Base-by-base conservation (phyloP, 2,329 filamentous ascomycete species). In the Fusarium sp. region DNA sequence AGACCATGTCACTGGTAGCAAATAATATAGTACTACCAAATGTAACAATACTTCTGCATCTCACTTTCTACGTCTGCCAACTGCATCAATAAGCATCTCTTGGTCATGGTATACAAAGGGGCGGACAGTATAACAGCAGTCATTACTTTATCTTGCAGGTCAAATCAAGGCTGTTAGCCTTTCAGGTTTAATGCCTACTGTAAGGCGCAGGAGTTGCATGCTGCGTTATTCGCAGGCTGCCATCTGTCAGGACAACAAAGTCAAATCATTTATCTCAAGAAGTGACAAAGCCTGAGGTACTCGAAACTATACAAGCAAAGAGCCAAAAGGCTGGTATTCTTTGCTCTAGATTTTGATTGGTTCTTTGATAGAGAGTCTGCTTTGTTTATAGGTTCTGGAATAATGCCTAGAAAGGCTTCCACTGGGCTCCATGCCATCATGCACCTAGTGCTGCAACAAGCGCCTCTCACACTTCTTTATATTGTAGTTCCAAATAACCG, bases 311-410 rank as follows among this genome's bases (percentile, higher is more conserved):
- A 0, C n/a, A 7, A 20, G 20, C 39, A 70, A 54, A 51, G 26
- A 13, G 5, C 24, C 14, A 30, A 12, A 8, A 30, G 2, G 1
- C 8, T 24, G n/a, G 10, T 15, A 17, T 26, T 44, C 6, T 45
- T 44, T 57, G 24, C 12, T 15, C 50, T 5, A 3, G 2, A 3
- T 11, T 39, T 22, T 57, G 26, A 60, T 69, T 68, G 71, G 71
- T 1, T 22, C 42, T 71, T 68, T 61, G 22, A 67, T 17, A 13
- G n/a, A 26, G 1, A 67, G 13, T 39, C 14, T 60, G 22, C 51
- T 73, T 72, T 74, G 48, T 74, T 48, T n/a, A 18, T 35, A 18
- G 15, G 5, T 15, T 3, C 32, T 36, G 6, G 24, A 22, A 45
- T 36, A 55, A 44, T 17, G 41, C 15, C 28, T 39, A 35, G 6